Evolutionary conservation across 805 yeast genomes (phyloP).

Genomic region (Candida sphagnicola): DNA sequence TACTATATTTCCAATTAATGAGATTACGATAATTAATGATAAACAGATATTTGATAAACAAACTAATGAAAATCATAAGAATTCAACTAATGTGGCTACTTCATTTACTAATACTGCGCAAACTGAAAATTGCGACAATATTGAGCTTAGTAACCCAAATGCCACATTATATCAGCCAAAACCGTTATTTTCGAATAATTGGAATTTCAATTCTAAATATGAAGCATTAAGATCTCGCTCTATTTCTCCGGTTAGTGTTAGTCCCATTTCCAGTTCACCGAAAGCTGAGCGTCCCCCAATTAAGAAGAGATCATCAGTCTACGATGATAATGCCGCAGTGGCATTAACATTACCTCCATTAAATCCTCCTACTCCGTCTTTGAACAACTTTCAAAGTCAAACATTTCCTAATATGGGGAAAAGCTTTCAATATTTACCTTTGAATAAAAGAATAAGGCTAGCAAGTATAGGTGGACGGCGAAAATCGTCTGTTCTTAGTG

Average conservation of each 20-base stretch:
- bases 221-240: slow-evolving; percentile 1
- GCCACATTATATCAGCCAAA: slow-evolving; percentile 1
- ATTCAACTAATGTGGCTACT: neutral
- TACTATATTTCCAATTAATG: neutral
- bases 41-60: neutral
- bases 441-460: slow-evolving; percentile 49
- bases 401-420: slow-evolving; percentile 3
- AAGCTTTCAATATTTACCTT: slow-evolving; percentile 52
- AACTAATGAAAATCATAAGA: neutral
- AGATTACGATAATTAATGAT: neutral
- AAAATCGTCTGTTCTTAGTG: slow-evolving; percentile 53
- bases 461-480: slow-evolving; percentile 44
- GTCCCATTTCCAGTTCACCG: slow-evolving; percentile 3
- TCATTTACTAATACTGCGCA: neutral
- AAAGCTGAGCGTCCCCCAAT: neutral
- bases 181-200: slow-evolving; percentile 1
- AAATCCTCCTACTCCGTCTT: slow-evolving; percentile 34
- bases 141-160: neutral
- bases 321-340: neutral
- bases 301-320: neutral
- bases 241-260: slow-evolving; percentile 5
- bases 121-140: no score
- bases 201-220: slow-evolving; percentile 6
- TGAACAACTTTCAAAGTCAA: slow-evolving; percentile 27
- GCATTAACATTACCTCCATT: slow-evolving; percentile 28